Evolutionary conservation across 306 rosid species (phyloP).

Genomic region (Glycine latifolia): DNA sequence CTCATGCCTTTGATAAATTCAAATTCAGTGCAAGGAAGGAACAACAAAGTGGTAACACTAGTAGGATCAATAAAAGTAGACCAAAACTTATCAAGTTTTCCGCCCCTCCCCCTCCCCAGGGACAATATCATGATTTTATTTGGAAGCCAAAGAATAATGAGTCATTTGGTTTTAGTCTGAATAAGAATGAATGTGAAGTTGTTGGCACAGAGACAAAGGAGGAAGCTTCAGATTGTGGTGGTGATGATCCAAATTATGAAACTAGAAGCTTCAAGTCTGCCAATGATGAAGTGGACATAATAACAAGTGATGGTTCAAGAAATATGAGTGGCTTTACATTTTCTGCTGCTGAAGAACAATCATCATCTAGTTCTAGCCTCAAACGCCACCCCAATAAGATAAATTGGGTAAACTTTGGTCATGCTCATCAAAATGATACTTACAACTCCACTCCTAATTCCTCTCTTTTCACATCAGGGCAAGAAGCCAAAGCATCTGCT

Average conservation of each 20-base stretch:
- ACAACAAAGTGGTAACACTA: background rate
- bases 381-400: conserved; percentile 3
- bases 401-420: conserved; percentile 5
- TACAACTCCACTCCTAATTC: background rate
- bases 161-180: background rate
- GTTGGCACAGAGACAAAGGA: no score
- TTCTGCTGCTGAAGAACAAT: conserved; percentile 22
- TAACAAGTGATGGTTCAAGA: background rate
- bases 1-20: background rate
- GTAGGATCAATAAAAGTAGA: background rate
- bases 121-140: background rate
- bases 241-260: no score
- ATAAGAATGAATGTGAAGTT: no score
- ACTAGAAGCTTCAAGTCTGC: no score
- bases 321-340: conserved; percentile 11
- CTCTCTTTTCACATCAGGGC: conserved; percentile 14
- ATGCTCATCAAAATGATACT: background rate
- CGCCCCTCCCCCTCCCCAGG: background rate
- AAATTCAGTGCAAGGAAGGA: conserved; percentile 15
- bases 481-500: background rate
- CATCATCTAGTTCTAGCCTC: background rate
- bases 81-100: background rate
- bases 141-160: conserved; percentile 7
- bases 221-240: background rate
- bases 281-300: background rate